Evolutionary conservation across 1,284 basidiomycete species (phyloP), one percentile per base, ranked within the genome.

Genomic region (Sporisorium exsertum): DNA sequence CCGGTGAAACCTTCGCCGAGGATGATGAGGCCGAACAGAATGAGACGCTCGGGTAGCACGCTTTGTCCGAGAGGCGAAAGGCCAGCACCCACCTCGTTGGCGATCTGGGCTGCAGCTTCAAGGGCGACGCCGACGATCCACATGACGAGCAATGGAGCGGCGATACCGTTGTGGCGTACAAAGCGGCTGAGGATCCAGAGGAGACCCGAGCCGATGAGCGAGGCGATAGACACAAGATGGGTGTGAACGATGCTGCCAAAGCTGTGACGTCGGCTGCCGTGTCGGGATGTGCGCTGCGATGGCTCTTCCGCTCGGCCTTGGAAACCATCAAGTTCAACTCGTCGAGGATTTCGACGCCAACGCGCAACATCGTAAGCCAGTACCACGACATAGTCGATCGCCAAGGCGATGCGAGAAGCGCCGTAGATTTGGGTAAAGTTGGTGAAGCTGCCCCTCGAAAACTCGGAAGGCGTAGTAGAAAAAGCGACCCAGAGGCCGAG

Each of bases 1-100:
- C 70, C 63, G 2, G 62, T 62, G 60, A 77, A 73, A n/a, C 69
- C 74, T 58, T 72, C 72, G 47, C 74, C 74, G 35, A 77, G 71
- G 18, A 77, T 61, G 42, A 77, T 73, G 46, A 77, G 71, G 10
- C 64, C 66, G 43, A 77, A 72, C 6, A 77, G 67, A 0, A 71
- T 61, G 18, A 77, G 52, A 12, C 74, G 53, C 47, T 77, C 71
- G 35, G 72, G 61, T 3, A 77, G 56, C 5, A 64, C 61, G 22
- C 59, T 63, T 16, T 46, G 45, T 12, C 56, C 57, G 6, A 77
- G 62, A 24, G 62, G 49, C 8, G 59, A 52, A n/a, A 74, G 59
- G 5, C 37, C 47, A 24, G 52, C 66, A n/a, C 60, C 51, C 33
- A 68, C 40, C 52, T 77, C 74, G 51, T 64, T 64, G 20, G 22